Evolutionary conservation across 2,329 filamentous ascomycete genomes (phyloP).

Genomic region (Neonectria faginata): DNA sequence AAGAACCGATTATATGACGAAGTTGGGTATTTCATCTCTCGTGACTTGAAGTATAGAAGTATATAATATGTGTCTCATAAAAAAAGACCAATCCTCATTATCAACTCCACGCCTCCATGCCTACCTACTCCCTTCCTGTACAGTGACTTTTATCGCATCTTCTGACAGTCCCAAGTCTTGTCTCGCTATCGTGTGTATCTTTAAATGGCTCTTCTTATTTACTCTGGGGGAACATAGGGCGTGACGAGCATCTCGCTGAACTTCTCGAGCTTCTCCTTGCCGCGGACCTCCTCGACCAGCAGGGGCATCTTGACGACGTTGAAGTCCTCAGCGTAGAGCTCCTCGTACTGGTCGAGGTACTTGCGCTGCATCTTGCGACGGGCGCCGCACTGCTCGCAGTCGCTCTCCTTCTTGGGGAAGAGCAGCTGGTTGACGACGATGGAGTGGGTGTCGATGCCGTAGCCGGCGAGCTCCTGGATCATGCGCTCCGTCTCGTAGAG

Average conservation of each 20-base stretch:
- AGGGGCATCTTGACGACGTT: slow-evolving; percentile 99
- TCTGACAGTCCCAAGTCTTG: slow-evolving; percentile 21
- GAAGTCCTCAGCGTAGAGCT: slow-evolving; percentile 95
- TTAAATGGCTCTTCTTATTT: slow-evolving; percentile 31
- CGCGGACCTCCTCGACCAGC: slow-evolving; percentile 93
- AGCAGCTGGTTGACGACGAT: slow-evolving; percentile 99
- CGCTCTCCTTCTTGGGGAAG: slow-evolving; percentile 86
- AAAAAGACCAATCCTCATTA: slow-evolving; percentile 28
- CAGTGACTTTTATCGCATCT: slow-evolving; percentile 22
- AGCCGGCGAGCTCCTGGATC: slow-evolving; percentile 96
- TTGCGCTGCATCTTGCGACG: slow-evolving; percentile 99
- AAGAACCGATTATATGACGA: slow-evolving; percentile 30
- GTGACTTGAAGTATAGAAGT: slow-evolving; percentile 27
- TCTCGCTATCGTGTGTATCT: slow-evolving; percentile 20
- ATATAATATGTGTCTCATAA: slow-evolving; percentile 31
- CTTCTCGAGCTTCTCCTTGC: slow-evolving; percentile 91
- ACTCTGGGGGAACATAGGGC: slow-evolving; percentile 77
- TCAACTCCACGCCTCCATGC: slow-evolving; percentile 35
- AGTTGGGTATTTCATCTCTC: slow-evolving; percentile 34
- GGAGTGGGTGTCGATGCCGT: slow-evolving; percentile 94
- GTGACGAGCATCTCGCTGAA: slow-evolving; percentile 88
- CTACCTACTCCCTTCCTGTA: slow-evolving; percentile 14
- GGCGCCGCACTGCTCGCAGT: slow-evolving; percentile 95
- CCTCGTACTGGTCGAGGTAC: slow-evolving; percentile 98
- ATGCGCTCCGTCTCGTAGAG: slow-evolving; percentile 99